Conservation (phyloP, 2,329 filamentous ascomycete genomes). For the Aspergillus ochraceoroseus region DNA sequence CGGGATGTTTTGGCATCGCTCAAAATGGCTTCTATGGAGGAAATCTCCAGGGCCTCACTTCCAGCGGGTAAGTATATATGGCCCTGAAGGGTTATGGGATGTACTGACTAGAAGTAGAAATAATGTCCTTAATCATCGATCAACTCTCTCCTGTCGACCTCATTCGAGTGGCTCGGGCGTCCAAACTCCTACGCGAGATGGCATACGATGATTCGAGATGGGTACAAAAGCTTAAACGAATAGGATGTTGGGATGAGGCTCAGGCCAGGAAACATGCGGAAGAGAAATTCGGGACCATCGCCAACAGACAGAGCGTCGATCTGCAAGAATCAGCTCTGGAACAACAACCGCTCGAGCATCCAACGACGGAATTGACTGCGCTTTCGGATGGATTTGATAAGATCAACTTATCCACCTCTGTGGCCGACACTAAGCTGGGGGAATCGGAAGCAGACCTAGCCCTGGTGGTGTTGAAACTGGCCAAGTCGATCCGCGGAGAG, state of each 20-base stretch:
- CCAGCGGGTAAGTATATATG: conserved; percentile 63
- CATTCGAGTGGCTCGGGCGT: conserved; percentile 76
- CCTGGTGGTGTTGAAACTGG: conserved; percentile 63
- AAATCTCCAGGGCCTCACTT: conserved; percentile 69
- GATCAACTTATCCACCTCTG: conserved; percentile 53
- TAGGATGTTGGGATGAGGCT: conserved; percentile 86
- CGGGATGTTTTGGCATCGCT: conserved; percentile 66
- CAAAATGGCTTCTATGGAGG: conserved; percentile 68
- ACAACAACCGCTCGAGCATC: conserved; percentile 12
- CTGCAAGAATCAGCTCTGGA: conserved; percentile 25
- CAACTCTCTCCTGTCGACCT: conserved; percentile 82
- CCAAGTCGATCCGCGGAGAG: conserved; percentile 73
- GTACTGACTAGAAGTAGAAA: conserved; percentile 56
- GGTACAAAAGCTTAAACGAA: conserved; percentile 77
- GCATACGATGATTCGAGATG: conserved; percentile 96
- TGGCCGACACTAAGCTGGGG: conserved; percentile 26
- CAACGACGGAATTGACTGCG: conserved; percentile 28
- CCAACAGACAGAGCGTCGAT: conserved; percentile 25
- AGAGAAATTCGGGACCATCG: conserved; percentile 49
- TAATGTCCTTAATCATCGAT: conserved; percentile 81
- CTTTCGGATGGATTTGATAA: conserved; percentile 74
- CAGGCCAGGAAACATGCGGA: conserved; percentile 80
- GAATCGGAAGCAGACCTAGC: conserved; percentile 58
- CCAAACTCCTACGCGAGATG: conserved; percentile 89
- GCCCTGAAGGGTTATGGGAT: neutral